These are phyloP conservation scores for Suillus bovinus DNA, from an alignment of 768 basidiomycete species.

Conservation along the genomic window DNA sequence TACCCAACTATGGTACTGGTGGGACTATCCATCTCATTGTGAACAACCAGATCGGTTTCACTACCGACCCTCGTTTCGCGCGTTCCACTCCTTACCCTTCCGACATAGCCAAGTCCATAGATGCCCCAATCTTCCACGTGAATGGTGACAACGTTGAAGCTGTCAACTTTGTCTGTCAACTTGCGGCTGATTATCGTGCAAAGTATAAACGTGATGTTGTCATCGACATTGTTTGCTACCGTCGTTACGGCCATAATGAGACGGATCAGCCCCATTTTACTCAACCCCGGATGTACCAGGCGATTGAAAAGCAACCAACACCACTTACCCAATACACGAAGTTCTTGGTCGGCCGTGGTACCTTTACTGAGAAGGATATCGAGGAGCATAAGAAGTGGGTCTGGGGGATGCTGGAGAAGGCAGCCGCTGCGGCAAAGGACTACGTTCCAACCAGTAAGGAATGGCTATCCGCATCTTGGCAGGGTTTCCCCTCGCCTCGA, in stretches of 20 bases:
- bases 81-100: conserved; percentile 98
- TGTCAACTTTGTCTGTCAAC: conserved; percentile 96
- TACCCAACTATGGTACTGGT: conserved; percentile 95
- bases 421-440: conserved; percentile 90
- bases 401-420: conserved; percentile 98
- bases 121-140: conserved; percentile 98
- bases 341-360: conserved; percentile 84
- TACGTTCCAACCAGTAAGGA: conserved; percentile 94
- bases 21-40: conserved; percentile 98
- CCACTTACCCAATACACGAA: conserved; percentile 91
- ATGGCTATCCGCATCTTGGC: conserved; percentile 98
- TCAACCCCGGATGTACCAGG: conserved; percentile 98
- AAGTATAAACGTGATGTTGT: conserved; percentile 99
- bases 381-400: conserved; percentile 99
- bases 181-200: conserved; percentile 97
- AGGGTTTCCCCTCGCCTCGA: conserved; percentile 96
- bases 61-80: conserved; percentile 95
- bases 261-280: conserved; percentile 99
- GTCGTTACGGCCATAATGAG: conserved; percentile 99
- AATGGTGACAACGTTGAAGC: conserved; percentile 99
- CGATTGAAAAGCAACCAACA: conserved; percentile 92
- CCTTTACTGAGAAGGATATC: conserved; percentile 94
- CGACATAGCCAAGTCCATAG: conserved; percentile 97
- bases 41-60: conserved; percentile 99
- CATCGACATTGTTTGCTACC: conserved; percentile 97